These are phyloP conservation scores for Yamadazyma diospyri DNA, from an alignment of 1,139 yeast genomes.

Conservation along the genomic window DNA sequence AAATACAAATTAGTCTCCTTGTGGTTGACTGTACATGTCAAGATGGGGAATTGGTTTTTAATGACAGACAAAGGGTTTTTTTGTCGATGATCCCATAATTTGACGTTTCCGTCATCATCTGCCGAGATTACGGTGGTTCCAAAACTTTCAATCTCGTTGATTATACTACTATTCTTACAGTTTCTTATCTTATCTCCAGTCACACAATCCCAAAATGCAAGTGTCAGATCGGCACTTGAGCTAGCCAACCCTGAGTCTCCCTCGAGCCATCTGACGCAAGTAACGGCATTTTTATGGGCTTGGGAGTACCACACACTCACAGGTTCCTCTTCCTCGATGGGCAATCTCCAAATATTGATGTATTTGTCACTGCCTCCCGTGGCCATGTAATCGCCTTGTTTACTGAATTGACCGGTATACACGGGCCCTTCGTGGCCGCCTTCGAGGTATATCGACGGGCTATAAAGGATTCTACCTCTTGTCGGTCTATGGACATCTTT, in stretches of 20 bases:
- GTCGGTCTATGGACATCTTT: neutral
- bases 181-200: constrained; percentile 56
- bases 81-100: constrained; percentile 63
- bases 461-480: constrained; percentile 7
- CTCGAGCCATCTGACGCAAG: constrained; percentile 45
- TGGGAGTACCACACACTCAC: constrained; percentile 37
- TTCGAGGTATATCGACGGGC: constrained; percentile 19
- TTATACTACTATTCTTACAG: constrained; percentile 26
- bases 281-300: constrained; percentile 52
- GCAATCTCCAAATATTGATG: constrained; percentile 45
- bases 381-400: constrained; percentile 41
- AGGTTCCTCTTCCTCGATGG: constrained; percentile 21
- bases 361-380: constrained; percentile 52
- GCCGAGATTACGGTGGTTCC: constrained; percentile 46
- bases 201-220: constrained; percentile 53
- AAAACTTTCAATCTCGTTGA: constrained; percentile 47
- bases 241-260: constrained; percentile 35
- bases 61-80: constrained; percentile 38
- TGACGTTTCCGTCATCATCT: constrained; percentile 61
- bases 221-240: constrained; percentile 50
- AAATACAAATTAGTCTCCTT: constrained; percentile 46
- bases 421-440: constrained; percentile 51
- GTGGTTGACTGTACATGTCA: constrained; percentile 45
- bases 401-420: constrained; percentile 40
- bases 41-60: constrained; percentile 52